A percentile compares a stretch with the other conserved stretches of the same genome.
Evolutionary conservation across 177 flowering plant genomes (phyloP).

Genomic region (Vitis hybrid): DNA sequence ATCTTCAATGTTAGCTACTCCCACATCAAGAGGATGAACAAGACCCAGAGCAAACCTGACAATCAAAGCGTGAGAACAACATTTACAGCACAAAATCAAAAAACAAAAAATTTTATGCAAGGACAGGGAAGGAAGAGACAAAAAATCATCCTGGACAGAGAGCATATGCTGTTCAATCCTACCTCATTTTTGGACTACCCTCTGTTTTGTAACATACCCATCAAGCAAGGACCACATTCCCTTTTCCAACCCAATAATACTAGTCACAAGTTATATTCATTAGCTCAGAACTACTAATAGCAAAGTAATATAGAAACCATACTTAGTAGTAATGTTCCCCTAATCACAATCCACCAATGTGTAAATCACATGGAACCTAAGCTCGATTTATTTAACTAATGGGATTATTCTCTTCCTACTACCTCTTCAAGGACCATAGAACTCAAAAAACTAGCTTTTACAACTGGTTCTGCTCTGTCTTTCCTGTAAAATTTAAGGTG

Average conservation of each 20-base stretch:
- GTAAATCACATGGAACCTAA: background rate
- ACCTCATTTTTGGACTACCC: conserved; percentile 21
- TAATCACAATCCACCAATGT: no score
- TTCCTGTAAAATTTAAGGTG: background rate
- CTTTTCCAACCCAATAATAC: conserved; percentile 2
- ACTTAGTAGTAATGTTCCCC: no score
- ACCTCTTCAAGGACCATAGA: background rate
- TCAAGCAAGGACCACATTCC: conserved; percentile 30
- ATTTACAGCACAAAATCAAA: conserved; percentile 12
- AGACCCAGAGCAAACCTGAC: conserved; percentile 7
- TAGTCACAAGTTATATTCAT: conserved; percentile 1
- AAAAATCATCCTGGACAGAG: conserved; percentile 1
- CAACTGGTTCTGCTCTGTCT: background rate
- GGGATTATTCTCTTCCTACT: background rate
- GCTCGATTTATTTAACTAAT: background rate
- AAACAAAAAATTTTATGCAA: no score
- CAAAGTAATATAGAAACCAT: no score
- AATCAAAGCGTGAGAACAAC: background rate
- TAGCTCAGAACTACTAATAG: background rate
- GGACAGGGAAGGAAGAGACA: conserved; percentile 16
- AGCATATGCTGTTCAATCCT: conserved; percentile 13
- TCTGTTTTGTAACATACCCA: conserved; percentile 17
- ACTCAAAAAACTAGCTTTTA: background rate
- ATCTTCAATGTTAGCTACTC: conserved; percentile 5
- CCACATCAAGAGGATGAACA: conserved; percentile 7